phyloP scores from a whole-genome alignment of 768 basidiomycete species.

The Pholiota molesta region DNA sequence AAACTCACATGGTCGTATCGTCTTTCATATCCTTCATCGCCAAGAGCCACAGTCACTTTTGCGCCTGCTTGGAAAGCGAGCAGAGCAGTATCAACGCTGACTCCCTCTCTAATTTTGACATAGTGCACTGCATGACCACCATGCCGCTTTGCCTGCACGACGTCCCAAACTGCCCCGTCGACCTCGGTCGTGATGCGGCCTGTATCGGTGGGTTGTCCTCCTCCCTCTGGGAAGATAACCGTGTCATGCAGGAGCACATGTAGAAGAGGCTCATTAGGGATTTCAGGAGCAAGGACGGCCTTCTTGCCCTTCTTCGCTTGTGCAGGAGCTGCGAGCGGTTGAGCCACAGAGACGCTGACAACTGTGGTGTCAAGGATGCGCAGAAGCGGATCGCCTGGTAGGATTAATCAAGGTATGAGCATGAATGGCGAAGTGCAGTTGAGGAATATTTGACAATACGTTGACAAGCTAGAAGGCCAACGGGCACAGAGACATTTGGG shows the following conservation, averaged over 20 bases:
- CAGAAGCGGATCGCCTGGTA: constrained; percentile 70
- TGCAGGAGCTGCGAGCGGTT: constrained; percentile 40
- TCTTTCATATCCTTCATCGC: constrained; percentile 60
- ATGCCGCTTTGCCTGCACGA: constrained; percentile 67
- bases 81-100: constrained; percentile 42
- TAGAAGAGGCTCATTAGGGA: constrained; percentile 50
- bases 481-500: constrained; percentile 56
- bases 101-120: constrained; percentile 45
- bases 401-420: constrained; percentile 9
- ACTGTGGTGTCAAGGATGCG: constrained; percentile 59
- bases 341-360: constrained; percentile 50
- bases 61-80: constrained; percentile 53
- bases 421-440: not conserved
- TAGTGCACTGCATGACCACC: constrained; percentile 81
- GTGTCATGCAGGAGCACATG: constrained; percentile 78
- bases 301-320: constrained; percentile 57
- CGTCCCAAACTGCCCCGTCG: constrained; percentile 54
- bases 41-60: constrained; percentile 55
- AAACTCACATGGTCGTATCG: constrained; percentile 73
- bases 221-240: constrained; percentile 80
- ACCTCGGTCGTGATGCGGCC: constrained; percentile 53
- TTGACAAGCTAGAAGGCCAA: constrained; percentile 81
- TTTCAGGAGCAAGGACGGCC: constrained; percentile 49
- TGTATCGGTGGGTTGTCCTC: constrained; percentile 80
- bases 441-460: constrained; percentile 39